Conservation (phyloP, 208 protist species). For the Spongospora subterranea region DNA sequence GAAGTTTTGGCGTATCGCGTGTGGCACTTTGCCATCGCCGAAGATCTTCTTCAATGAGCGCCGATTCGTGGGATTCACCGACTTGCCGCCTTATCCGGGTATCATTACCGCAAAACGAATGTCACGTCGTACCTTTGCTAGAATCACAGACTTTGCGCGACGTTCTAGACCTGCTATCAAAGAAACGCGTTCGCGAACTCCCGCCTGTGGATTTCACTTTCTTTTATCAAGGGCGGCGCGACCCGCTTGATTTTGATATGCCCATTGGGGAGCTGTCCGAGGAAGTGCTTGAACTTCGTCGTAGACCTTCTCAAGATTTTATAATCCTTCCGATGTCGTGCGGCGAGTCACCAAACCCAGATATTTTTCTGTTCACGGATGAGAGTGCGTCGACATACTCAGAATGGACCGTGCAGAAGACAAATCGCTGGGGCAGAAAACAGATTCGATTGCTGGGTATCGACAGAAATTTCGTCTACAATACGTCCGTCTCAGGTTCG, state of each 20-base stretch:
- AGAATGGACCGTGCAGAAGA: constrained; percentile 46
- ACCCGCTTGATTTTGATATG: constrained; percentile 7
- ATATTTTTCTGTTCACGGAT: constrained; percentile 31
- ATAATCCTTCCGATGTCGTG: constrained; percentile 12
- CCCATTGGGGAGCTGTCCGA: background rate
- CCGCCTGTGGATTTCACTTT: constrained; percentile 4
- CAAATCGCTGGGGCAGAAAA: constrained; percentile 34
- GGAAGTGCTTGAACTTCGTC: background rate
- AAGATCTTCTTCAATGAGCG: background rate
- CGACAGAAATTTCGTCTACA: constrained; percentile 15
- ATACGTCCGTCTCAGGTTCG: constrained; percentile 3
- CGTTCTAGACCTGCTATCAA: background rate
- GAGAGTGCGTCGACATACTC: constrained; percentile 46
- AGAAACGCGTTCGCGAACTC: constrained; percentile 2
- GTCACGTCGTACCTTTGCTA: constrained; percentile 6
- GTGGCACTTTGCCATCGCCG: constrained; percentile 11
- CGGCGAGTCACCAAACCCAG: background rate
- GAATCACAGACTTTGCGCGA: background rate
- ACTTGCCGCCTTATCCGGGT: constrained; percentile 16
- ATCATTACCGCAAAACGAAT: constrained; percentile 28
- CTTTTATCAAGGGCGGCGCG: background rate
- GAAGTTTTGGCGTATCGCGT: background rate
- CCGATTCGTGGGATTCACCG: constrained; percentile 47
- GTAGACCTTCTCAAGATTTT: background rate
- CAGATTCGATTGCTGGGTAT: constrained; percentile 14